These are phyloP conservation scores for Orbilia oligospora DNA, from an alignment of 2,329 filamentous ascomycete genomes.

Conservation along the genomic window DNA sequence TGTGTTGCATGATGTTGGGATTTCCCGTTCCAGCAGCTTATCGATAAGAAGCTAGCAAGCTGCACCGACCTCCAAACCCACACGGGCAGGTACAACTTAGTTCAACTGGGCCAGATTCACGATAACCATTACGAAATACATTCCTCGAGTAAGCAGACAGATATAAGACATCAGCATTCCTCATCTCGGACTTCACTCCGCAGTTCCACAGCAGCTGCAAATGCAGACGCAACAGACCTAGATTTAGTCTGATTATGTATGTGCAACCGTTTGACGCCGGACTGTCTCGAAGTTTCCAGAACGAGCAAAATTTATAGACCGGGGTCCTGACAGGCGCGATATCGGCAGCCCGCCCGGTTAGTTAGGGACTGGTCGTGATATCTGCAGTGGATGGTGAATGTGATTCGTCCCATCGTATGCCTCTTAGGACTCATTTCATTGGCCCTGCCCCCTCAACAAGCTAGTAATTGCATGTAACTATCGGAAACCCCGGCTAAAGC, in stretches of 20 bases:
- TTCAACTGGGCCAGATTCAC: neutral
- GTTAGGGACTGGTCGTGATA: constrained; percentile 23
- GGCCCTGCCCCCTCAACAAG: constrained; percentile 42
- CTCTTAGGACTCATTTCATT: constrained; percentile 30
- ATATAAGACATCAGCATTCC: neutral
- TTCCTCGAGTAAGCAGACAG: neutral
- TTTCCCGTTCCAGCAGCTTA: constrained; percentile 34
- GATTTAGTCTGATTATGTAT: neutral
- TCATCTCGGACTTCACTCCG: neutral
- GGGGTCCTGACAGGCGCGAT: constrained; percentile 28
- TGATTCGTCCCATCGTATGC: constrained; percentile 53
- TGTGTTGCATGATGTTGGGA: constrained; percentile 52
- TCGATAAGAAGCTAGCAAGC: constrained; percentile 36
- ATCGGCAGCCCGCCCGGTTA: constrained; percentile 45
- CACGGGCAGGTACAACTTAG: constrained; percentile 13
- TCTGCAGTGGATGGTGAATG: constrained; percentile 33
- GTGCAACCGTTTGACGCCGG: constrained; percentile 25
- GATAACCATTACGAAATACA: constrained; percentile 20
- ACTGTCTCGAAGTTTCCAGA: constrained; percentile 27
- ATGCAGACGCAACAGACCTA: neutral
- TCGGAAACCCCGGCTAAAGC: constrained; percentile 12
- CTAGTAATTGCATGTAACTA: constrained; percentile 9
- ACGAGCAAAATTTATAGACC: constrained; percentile 32
- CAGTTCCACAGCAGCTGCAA: neutral
- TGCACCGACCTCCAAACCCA: neutral